Evolutionary conservation across 2,329 filamentous ascomycete species (phyloP).

Genomic region (Alternaria novae-zelandiae): DNA sequence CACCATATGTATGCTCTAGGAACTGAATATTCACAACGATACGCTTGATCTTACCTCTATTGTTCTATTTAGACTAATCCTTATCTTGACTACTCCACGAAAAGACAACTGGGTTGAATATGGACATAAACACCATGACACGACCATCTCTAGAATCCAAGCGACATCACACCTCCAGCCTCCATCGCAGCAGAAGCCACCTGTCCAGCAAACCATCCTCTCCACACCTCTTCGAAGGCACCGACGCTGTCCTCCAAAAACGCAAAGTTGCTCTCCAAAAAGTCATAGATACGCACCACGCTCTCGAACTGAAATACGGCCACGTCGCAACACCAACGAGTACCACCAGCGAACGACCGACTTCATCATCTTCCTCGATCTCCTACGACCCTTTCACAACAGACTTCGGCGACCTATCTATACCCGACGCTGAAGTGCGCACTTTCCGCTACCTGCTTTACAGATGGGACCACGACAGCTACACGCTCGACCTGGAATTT

Average conservation of each 20-base stretch:
- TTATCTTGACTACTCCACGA: background rate
- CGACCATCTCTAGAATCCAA: slow-evolving; percentile 6
- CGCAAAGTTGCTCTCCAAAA: slow-evolving; percentile 20
- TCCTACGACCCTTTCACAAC: slow-evolving; percentile 21
- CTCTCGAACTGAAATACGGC: slow-evolving; percentile 16
- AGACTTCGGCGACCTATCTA: slow-evolving; percentile 17
- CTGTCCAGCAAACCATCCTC: background rate
- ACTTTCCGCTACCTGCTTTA: slow-evolving; percentile 28
- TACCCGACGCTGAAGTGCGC: slow-evolving; percentile 29
- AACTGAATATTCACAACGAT: background rate
- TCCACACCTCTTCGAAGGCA: slow-evolving; percentile 18
- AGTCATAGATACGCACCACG: slow-evolving; percentile 24
- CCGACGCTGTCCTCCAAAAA: slow-evolving; percentile 22
- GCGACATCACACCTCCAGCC: slow-evolving; percentile 12
- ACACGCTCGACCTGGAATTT: too few species aligned
- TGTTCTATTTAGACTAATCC: background rate
- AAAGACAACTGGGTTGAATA: background rate
- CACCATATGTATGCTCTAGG: background rate
- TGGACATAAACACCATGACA: slow-evolving; percentile 7
- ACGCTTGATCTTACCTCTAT: background rate
- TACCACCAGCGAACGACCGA: slow-evolving; percentile 5
- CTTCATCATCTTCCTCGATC: slow-evolving; percentile 5
- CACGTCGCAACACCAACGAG: slow-evolving; percentile 5
- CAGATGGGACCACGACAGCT: too few species aligned
- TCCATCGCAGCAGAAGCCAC: slow-evolving; percentile 14